Conservation (phyloP, 2,329 filamentous ascomycete species). For the Penicillium sp. region DNA sequence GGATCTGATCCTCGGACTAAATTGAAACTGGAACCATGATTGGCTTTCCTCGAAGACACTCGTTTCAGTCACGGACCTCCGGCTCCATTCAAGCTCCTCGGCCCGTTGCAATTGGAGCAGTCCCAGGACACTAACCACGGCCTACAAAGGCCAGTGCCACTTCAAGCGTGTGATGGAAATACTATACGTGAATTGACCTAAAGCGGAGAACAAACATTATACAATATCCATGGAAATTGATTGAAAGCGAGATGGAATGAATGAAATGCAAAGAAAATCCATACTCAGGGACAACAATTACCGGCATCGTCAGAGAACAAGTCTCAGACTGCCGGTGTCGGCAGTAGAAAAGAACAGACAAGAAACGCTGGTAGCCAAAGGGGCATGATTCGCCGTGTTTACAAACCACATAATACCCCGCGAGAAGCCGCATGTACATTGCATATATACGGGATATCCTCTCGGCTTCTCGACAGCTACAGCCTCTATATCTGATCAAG, state of each 20-base stretch:
- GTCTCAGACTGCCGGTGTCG: conserved; percentile 4
- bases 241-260: conserved; percentile 8
- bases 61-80: conserved; percentile 5
- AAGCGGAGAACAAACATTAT: background rate
- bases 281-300: conserved; percentile 13
- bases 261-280: conserved; percentile 18
- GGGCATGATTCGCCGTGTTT: conserved; percentile 8
- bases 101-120: conserved; percentile 1
- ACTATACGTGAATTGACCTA: background rate
- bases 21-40: conserved; percentile 6
- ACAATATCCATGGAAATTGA: background rate
- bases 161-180: background rate
- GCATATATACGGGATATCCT: conserved; percentile 19
- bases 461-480: conserved; percentile 12
- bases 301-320: conserved; percentile 8
- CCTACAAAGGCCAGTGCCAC: background rate
- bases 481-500: conserved; percentile 3
- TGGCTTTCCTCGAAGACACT: conserved; percentile 3
- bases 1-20: background rate
- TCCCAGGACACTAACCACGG: background rate
- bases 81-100: conserved; percentile 7
- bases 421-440: conserved; percentile 10
- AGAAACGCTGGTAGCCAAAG: conserved; percentile 10
- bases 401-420: conserved; percentile 8
- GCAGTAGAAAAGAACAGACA: conserved; percentile 8